Evolutionary conservation across 139 green algal genomes (phyloP), one percentile per base, ranked within the genome.

Genomic region (Closterium sp.): DNA sequence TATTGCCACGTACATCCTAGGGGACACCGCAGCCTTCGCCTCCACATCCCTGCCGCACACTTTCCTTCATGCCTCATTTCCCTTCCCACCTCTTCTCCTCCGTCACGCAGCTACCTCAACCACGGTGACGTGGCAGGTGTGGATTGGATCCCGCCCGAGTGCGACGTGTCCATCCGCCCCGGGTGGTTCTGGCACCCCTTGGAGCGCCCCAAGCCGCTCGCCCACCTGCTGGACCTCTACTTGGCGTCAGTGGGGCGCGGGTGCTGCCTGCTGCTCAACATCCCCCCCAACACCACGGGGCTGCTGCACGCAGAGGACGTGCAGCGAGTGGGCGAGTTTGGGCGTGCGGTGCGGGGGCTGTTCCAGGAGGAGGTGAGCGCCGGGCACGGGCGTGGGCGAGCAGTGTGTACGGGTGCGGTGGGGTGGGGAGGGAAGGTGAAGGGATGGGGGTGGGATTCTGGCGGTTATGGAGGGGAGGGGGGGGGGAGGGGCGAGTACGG

Each of bases 21-120:
- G n/a, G n/a, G n/a, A n/a, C n/a, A n/a, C n/a, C n/a, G n/a, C n/a
- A n/a, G n/a, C n/a, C n/a, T n/a, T n/a, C n/a, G n/a, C n/a, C n/a
- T n/a, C n/a, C n/a, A n/a, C n/a, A 66, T 66, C 38, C 38, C 38
- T 64, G 38, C 38, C 38, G 16, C 38, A 0, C 38, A 21, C 38
- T 64, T 10, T 64, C 38, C 38, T 64, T 64, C 38, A 64, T 10
- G 9, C 1, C 38, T 10, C 38, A 64, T 10, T 16, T 10, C 38
- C 38, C 38, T 64, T 64, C 16, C 38, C 38, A 66, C 16, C 38
- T 12, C 38, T 23, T 66, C 38, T 12, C 1, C 38, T 12, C 6
- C 38, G 38, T 12, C 8, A n/a, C n/a, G 35, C 86, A 89, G 36
- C n/a, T 90, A 90, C 33, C 87, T 90, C 10, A 86, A 86, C 87